Conservation (phyloP, 1,284 basidiomycete species). For the Thelephora terrestris region DNA sequence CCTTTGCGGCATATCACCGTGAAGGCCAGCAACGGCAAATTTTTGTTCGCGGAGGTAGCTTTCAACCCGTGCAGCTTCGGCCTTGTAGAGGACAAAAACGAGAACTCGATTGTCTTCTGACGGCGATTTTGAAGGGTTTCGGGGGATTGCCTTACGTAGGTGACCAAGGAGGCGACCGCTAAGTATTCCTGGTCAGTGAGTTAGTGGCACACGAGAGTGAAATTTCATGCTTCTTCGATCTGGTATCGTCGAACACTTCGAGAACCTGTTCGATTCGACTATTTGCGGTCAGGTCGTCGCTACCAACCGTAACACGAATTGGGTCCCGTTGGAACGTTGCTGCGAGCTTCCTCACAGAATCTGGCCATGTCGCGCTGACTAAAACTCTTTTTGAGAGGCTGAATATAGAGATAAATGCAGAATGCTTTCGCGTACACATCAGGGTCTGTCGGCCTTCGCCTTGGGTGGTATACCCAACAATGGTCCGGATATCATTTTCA, state of each 20-base stretch:
- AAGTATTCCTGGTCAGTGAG: constrained; percentile 3
- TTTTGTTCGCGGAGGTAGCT: constrained; percentile 70
- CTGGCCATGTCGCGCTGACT: constrained; percentile 99
- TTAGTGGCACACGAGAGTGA: background rate
- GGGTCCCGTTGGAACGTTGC: constrained; percentile 83
- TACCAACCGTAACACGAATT: constrained; percentile 89
- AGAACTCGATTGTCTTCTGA: constrained; percentile 66
- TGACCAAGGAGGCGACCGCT: constrained; percentile 63
- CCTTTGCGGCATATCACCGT: constrained; percentile 88
- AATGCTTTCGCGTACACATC: constrained; percentile 64
- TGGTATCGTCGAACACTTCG: constrained; percentile 83
- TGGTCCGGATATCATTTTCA: constrained; percentile 94
- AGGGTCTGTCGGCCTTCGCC: constrained; percentile 70
- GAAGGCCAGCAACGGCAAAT: constrained; percentile 81
- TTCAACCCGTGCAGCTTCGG: constrained; percentile 89
- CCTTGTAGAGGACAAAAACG: constrained; percentile 97
- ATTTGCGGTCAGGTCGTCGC: constrained; percentile 93
- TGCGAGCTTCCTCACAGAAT: constrained; percentile 90
- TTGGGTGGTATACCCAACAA: constrained; percentile 75
- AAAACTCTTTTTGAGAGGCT: background rate
- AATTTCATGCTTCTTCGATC: constrained; percentile 74
- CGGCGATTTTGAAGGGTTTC: constrained; percentile 41
- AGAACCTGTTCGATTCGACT: constrained; percentile 78
- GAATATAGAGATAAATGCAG: background rate
- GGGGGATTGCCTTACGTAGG: constrained; percentile 52